phyloP scores from a whole-genome alignment of 2,329 filamentous ascomycete species.

The Cercospora zeae-maydis region DNA sequence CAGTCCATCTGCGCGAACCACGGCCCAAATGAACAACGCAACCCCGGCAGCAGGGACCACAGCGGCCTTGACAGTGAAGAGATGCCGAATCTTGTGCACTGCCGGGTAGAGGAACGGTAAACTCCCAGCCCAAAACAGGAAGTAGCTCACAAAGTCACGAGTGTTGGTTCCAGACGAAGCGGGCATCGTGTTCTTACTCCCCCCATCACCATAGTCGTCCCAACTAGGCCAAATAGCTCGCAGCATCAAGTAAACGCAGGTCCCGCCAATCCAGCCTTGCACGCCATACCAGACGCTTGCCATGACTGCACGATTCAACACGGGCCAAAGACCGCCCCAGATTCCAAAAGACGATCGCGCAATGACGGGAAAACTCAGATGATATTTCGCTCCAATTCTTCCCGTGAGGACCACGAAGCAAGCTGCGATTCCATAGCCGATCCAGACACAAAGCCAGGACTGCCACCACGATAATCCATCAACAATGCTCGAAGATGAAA shows the following conservation, averaged over 20 bases:
- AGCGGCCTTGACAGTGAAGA: constrained; percentile 89
- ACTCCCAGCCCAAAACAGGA: constrained; percentile 79
- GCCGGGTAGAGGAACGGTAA: constrained; percentile 86
- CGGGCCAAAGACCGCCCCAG: constrained; percentile 10
- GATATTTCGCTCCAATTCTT: constrained; percentile 11
- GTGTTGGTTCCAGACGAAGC: constrained; percentile 66
- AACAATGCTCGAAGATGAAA: constrained; percentile 80
- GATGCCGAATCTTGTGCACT: constrained; percentile 80
- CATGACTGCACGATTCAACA: constrained; percentile 12
- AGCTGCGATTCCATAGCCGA: constrained; percentile 12
- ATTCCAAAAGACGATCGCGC: constrained; percentile 13
- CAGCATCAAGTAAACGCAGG: constrained; percentile 10
- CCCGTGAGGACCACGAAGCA: constrained; percentile 12
- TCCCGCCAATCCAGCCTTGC: constrained; percentile 11
- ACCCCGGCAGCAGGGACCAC: constrained; percentile 80
- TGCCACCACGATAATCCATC: constrained; percentile 49
- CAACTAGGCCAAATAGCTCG: constrained; percentile 65
- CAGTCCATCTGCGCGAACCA: constrained; percentile 75
- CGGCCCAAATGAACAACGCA: constrained; percentile 82
- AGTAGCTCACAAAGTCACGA: constrained; percentile 73
- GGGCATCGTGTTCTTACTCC: constrained; percentile 65
- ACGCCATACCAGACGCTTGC: constrained; percentile 13
- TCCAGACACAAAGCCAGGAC: constrained; percentile 13
- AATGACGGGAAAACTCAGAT: constrained; percentile 16
- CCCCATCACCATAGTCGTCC: constrained; percentile 38